Conservation (phyloP, 1,284 basidiomycete species). For the Leccinum subrobustum region DNA sequence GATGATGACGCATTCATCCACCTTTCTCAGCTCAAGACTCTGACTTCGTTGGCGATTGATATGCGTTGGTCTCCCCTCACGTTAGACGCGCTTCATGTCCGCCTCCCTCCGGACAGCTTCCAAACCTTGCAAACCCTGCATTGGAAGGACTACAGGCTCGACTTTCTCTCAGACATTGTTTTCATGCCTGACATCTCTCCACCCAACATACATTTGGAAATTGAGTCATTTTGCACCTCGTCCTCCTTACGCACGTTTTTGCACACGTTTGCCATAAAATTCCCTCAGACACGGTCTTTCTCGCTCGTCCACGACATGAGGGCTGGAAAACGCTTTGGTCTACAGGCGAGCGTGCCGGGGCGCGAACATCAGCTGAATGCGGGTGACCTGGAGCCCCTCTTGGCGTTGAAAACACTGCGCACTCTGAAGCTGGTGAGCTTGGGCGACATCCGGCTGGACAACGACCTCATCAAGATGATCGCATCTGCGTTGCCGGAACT, state of each 20-base stretch:
- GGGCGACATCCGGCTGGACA: constrained; percentile 15
- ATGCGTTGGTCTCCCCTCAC: constrained; percentile 24
- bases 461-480: constrained; percentile 19
- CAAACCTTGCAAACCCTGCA: constrained; percentile 13
- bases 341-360: constrained; percentile 14
- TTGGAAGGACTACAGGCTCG: constrained; percentile 26
- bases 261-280: constrained; percentile 13
- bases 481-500: constrained; percentile 18
- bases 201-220: constrained; percentile 15
- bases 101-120: constrained; percentile 13
- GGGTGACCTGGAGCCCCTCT: constrained; percentile 17
- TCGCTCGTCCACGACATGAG: constrained; percentile 25
- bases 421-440: constrained; percentile 16
- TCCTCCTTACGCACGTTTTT: constrained; percentile 17
- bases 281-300: constrained; percentile 15
- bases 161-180: constrained; percentile 19
- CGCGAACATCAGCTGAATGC: constrained; percentile 16
- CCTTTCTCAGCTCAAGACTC: constrained; percentile 20
- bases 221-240: constrained; percentile 25
- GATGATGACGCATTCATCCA: constrained; percentile 27
- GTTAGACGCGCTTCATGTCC: constrained; percentile 15
- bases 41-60: constrained; percentile 21
- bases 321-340: constrained; percentile 23
- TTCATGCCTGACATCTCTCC: constrained; percentile 20
- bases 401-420: constrained; percentile 16